Percentiles rank a stretch among this genome's conserved stretches.
Evolutionary conservation across 768 basidiomycete species (phyloP).

Genomic region (Sporobolomyces pararoseus): DNA sequence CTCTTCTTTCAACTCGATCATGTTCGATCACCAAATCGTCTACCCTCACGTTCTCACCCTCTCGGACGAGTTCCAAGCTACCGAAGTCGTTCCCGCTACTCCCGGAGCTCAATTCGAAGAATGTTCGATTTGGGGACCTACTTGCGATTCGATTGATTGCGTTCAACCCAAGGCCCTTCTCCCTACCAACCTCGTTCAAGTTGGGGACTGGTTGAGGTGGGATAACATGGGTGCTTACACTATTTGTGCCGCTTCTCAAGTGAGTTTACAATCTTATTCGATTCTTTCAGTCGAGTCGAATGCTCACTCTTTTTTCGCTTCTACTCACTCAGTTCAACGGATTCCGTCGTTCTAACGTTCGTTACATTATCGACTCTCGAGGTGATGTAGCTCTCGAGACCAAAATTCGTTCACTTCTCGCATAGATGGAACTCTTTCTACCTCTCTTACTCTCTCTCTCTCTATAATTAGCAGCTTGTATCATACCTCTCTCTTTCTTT

Average conservation of each 20-base stretch:
- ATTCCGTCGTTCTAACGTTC: conserved; percentile 71
- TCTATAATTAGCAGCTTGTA: no score
- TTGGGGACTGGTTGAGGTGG: conserved; percentile 98
- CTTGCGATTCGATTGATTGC: conserved; percentile 95
- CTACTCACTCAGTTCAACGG: conserved; percentile 44
- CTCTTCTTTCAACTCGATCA: conserved; percentile 91
- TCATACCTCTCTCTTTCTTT: no score
- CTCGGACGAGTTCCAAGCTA: conserved; percentile 39
- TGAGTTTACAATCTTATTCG: conserved; percentile 56
- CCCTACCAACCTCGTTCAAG: conserved; percentile 67
- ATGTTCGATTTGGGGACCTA: conserved; percentile 93
- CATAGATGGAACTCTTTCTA: no score
- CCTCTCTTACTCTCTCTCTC: no score
- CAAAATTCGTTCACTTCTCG: conserved; percentile 29
- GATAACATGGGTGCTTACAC: conserved; percentile 99
- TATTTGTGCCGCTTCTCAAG: conserved; percentile 91
- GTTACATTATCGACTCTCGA: conserved; percentile 68
- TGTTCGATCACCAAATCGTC: conserved; percentile 94
- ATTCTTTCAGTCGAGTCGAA: neutral
- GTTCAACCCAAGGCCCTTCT: conserved; percentile 61
- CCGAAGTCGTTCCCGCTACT: neutral
- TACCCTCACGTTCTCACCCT: conserved; percentile 64
- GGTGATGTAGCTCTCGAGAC: conserved; percentile 45
- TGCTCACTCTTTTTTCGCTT: neutral
- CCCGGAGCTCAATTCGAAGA: conserved; percentile 2